phyloP scores from a whole-genome alignment of 169 alveolate genomes.

The Theileria sp. region DNA sequence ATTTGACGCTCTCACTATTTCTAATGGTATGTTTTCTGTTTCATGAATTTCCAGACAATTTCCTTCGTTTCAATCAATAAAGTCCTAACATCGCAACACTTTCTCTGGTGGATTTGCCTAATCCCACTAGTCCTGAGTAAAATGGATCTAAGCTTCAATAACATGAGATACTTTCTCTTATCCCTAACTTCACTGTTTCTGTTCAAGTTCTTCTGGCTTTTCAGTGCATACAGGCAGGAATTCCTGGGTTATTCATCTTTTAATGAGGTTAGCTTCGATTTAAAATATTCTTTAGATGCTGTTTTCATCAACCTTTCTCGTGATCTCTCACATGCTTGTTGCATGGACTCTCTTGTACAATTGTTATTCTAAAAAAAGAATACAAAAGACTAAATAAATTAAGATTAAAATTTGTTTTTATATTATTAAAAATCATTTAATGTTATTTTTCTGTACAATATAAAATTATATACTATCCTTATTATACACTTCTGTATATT shows the following conservation, averaged over 20 bases:
- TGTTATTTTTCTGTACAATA: too few relatives aligned
- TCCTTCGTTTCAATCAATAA: slow-evolving; percentile 62
- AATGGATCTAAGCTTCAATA: neutral
- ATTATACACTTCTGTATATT: neutral
- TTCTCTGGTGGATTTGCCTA: slow-evolving; percentile 67
- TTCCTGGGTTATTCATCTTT: slow-evolving; percentile 46
- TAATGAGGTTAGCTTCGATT: slow-evolving; percentile 17
- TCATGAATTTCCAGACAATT: slow-evolving; percentile 29
- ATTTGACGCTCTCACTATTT: slow-evolving; percentile 44
- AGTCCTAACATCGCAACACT: slow-evolving; percentile 63
- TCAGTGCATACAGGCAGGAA: slow-evolving; percentile 51
- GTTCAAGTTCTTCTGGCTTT: slow-evolving; percentile 46
- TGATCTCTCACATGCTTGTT: slow-evolving; percentile 41
- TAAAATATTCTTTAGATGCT: slow-evolving; percentile 18
- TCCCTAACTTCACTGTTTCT: slow-evolving; percentile 15
- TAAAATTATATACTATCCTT: too few relatives aligned
- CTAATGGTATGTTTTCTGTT: slow-evolving; percentile 35
- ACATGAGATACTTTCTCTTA: neutral
- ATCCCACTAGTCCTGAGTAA: slow-evolving; percentile 51
- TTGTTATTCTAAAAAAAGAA: neutral
- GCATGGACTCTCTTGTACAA: slow-evolving; percentile 31
- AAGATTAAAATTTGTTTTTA: too few relatives aligned
- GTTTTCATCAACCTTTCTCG: slow-evolving; percentile 39
- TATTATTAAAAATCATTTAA: too few relatives aligned
- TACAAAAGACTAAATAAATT: neutral